Evolutionary conservation across 768 basidiomycete species (phyloP), one percentile per base, ranked within the genome.

Genomic region (Auriscalpium orientale): DNA sequence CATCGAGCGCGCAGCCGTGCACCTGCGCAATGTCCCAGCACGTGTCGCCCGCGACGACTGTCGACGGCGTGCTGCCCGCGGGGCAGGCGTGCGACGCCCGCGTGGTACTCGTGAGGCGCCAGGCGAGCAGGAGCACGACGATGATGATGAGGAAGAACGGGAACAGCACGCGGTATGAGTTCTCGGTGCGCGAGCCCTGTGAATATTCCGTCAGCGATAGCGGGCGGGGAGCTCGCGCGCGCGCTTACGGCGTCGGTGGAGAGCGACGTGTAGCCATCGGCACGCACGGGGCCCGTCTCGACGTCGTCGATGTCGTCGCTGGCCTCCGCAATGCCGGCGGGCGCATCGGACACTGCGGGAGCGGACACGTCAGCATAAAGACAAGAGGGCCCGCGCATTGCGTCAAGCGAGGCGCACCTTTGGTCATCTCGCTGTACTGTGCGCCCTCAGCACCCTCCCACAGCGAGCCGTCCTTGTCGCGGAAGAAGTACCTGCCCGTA

Each of bases 361-460:
- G 46, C 15, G 15, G n/a, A 51, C 49, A 37, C 49, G 35, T 51
- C 49, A 51, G 49, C 46, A 48, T 5, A 1, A 48, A n/a, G 22
- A 38, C 44, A 55, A 36, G 5, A 33, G 13, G 7, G 47, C 16
- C 59, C 34, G 18, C 11, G 4, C 38, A 46, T 46, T 9, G 8
- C 15, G 35, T 21, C 44, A 15, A 18, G 34, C 15, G 22, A 12
- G 3, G 57, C 62, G 44, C 66, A 79, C 78, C 74, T 68, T 64
- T 70, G 18, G 59, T 71, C 62, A 79, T 59, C 55, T 78, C 73
- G 21, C 88, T 82, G 60, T 77, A 88, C 65, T 82, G 71, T 36
- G 82, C 78, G 21, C 87, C 87, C 58, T 83, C 76, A 16, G 77
- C 70, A 35, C 79, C 79, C 67, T 81, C 82, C 84, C 64, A 82